phyloP scores from a whole-genome alignment of 208 protist species.

The Leptomonas pyrrhocoris region DNA sequence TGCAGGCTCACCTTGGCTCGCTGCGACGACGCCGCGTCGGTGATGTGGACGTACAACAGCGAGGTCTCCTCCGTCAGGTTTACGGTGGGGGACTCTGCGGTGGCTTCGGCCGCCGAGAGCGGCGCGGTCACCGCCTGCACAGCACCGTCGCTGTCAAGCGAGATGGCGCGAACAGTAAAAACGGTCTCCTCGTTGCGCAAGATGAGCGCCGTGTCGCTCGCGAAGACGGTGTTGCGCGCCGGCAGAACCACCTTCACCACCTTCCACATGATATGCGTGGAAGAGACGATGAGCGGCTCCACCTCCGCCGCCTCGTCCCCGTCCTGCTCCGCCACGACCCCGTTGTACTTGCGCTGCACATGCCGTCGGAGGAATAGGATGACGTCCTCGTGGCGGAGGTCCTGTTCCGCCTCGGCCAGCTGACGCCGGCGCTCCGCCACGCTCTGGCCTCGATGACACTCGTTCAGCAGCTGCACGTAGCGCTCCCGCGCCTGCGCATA shows the following conservation, averaged over 20 bases:
- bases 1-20: conserved; percentile 25
- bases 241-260: conserved; percentile 45
- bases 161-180: conserved; percentile 35
- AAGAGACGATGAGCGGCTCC: conserved; percentile 34
- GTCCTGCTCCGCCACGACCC: neutral
- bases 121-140: conserved; percentile 25
- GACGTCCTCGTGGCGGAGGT: conserved; percentile 78
- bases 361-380: conserved; percentile 60
- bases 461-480: conserved; percentile 75
- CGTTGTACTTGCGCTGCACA: conserved; percentile 52
- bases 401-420: conserved; percentile 70
- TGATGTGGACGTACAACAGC: conserved; percentile 27
- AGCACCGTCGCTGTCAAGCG: conserved; percentile 26
- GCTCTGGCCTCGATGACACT: conserved; percentile 54
- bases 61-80: conserved; percentile 17
- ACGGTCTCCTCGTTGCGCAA: conserved; percentile 39
- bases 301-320: conserved; percentile 2
- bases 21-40: conserved; percentile 9
- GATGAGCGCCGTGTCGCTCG: conserved; percentile 29
- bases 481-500: conserved; percentile 57
- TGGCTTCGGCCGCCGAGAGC: conserved; percentile 7
- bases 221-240: conserved; percentile 33
- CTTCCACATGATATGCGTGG: conserved; percentile 51
- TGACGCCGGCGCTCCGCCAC: conserved; percentile 46
- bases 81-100: conserved; percentile 18